Base-by-base conservation (phyloP, 495 filamentous ascomycete genomes). In the Penicillium malachiteum region DNA sequence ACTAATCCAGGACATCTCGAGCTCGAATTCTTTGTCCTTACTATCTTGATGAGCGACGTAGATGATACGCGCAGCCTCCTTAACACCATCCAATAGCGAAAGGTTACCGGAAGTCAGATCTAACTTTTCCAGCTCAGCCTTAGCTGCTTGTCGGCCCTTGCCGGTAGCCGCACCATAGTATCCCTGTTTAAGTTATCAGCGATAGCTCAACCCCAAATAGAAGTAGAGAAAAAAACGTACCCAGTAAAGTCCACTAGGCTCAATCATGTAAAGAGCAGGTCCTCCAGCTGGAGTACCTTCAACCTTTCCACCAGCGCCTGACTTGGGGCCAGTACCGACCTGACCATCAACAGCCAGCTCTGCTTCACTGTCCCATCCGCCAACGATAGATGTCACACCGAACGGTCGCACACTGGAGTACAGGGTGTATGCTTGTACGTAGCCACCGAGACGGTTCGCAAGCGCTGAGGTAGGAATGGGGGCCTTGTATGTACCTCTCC, bases 1-100 rank as follows among this genome's bases (percentile, higher is more conserved):
- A 72, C 90, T 95, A 61, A 97, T 87, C 94, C 94, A 98, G 57
- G 89, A 92, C 94, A 98, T 96, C 79, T 98, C 94, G 34, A 98
- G 78, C 81, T 98, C 95, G 62, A 97, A 97, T 33, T 98, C 95
- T 78, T 97, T 98, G 74, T 98, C 94, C 70, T 89, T 89, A 81
- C 90, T 96, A 67, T 98, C 94, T 68, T 96, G 92, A 70, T 98
- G 94, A 46, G 94, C 91, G 48, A 96, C 84, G 71, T 96, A 92
- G 71, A 98, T 96, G 63, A 98, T 97, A 41, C 91, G 79, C 52
- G 94, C 94, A 16, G 94, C 94, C 77, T 97, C 91, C 78, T 96
- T 97, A 59, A 97, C 91, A 32, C 87, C 94, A 66, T 96, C 85
- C 62, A 85, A 75, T 14, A 98, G 79, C 50, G 84, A 89, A n/a